A percentile compares a stretch with the other conserved stretches of the same genome.
Evolutionary conservation across 1,284 basidiomycete genomes (phyloP).

Genomic region (Irpex sp.): DNA sequence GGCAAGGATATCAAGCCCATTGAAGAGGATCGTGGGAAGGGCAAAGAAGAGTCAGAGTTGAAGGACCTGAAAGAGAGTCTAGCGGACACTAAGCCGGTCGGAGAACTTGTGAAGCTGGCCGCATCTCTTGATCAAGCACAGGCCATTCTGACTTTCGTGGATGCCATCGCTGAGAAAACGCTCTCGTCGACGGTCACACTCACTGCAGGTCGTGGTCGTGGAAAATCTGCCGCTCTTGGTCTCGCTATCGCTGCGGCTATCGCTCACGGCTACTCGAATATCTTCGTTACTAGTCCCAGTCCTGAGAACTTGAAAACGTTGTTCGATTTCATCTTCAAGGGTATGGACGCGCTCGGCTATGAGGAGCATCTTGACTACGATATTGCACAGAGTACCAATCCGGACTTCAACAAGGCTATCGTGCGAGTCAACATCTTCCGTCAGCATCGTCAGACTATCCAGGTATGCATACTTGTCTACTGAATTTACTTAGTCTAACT

Average conservation of each 20-base stretch:
- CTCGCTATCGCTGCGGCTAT: slow-evolving; percentile 92
- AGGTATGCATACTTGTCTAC: slow-evolving; percentile 42
- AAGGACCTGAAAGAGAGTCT: slow-evolving; percentile 81
- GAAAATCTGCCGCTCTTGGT: slow-evolving; percentile 95
- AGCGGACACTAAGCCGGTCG: slow-evolving; percentile 83
- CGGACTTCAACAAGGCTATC: slow-evolving; percentile 94
- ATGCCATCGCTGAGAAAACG: slow-evolving; percentile 89
- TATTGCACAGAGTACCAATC: slow-evolving; percentile 90
- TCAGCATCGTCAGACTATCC: slow-evolving; percentile 91
- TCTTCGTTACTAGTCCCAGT: slow-evolving; percentile 97
- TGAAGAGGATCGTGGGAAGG: slow-evolving; percentile 54
- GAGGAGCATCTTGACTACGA: slow-evolving; percentile 99
- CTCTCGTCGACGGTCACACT: slow-evolving; percentile 94
- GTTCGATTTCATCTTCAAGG: slow-evolving; percentile 99
- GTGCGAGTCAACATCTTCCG: slow-evolving; percentile 96
- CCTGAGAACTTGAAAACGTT: slow-evolving; percentile 97
- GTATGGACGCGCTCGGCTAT: slow-evolving; percentile 91
- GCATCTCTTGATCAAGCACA: slow-evolving; percentile 93
- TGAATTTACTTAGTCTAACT: slow-evolving; percentile 6
- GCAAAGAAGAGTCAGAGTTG: slow-evolving; percentile 65
- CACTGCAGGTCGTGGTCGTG: slow-evolving; percentile 92
- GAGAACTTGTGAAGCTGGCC: slow-evolving; percentile 88
- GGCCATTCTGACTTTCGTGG: slow-evolving; percentile 89
- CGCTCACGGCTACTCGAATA: slow-evolving; percentile 95
- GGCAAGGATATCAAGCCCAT: slow-evolving; percentile 88